Base-by-base conservation (phyloP, 2,329 filamentous ascomycete species). In the Sporothrix schenckii region DNA sequence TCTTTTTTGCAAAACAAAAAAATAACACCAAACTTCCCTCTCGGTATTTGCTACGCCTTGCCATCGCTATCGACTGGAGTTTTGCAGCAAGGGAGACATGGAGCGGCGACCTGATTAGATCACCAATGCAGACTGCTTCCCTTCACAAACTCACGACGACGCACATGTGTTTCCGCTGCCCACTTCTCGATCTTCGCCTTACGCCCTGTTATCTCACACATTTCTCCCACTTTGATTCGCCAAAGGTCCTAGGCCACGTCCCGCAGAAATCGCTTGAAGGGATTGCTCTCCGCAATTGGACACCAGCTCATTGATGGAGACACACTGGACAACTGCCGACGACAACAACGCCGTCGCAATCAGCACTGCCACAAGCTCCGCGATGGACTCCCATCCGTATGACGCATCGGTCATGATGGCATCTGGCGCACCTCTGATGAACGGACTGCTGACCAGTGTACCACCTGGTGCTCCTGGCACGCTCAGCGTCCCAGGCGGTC, bases 381-480 rank as follows among this genome's bases (percentile, higher is more conserved):
- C 16, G 30, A 71, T 71, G 70, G 60, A 71, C 58, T 30, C 41
- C 6, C 39, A 44, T 21, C 24, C 70, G 16, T 65, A 66, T 52
- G 66, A 60, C 27, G 14, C 44, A 7, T 27, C 54, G 16, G 24
- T 52, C 41, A n/a, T 70, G 61, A 67, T 70, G 52, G 69, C 39
- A 16, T 11, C 53, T 21, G 27, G 44, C 6, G 52, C n/a, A 27
- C n/a, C 68, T 6, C 27, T 66, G 21, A 34, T 69, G n/a, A 63
- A 50, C 56, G 56, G 50, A 21, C 27, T 54, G 52, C 52, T 52
- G 34, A 50, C 39, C 50, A 54, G 47, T 39, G 63, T 47, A 16
- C 63, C 47, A 11, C 47, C 63, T 10, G 49, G 63, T 24, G 63
- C 47, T 21, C 63, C 11, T 19, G 49, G 63, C 49, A 6, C 63